A percentile compares a stretch with the other conserved stretches of the same genome.
These are phyloP conservation scores for Xylaria hypoxylon DNA, from an alignment of 2,329 filamentous ascomycete species.

Conservation along the genomic window DNA sequence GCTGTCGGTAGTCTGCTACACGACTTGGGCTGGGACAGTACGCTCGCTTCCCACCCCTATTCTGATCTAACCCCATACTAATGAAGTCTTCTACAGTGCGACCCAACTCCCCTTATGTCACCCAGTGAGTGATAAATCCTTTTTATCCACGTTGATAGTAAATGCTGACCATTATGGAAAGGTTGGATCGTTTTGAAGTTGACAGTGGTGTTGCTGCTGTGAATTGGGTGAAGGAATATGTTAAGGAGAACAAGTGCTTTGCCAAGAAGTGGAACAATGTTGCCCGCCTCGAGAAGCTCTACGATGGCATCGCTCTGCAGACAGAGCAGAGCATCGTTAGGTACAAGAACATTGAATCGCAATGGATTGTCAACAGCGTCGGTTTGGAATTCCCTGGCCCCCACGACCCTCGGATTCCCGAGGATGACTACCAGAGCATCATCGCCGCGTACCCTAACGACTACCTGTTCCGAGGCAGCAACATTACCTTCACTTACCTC, in stretches of 20 bases:
- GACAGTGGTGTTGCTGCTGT: constrained; percentile 26
- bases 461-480: constrained; percentile 26
- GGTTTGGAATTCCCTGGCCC: constrained; percentile 26
- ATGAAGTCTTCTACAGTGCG: constrained; percentile 1
- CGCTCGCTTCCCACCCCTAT: not conserved
- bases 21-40: constrained; percentile 34
- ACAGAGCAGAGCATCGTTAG: not conserved
- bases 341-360: constrained; percentile 20
- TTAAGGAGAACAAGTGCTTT: not conserved
- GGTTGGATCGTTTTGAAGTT: constrained; percentile 21
- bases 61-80: not conserved
- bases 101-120: constrained; percentile 14
- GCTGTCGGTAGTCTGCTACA: constrained; percentile 29
- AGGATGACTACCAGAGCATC: constrained; percentile 23
- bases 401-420: constrained; percentile 15
- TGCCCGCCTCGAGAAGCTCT: constrained; percentile 15
- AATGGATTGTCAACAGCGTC: constrained; percentile 24
- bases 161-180: not conserved
- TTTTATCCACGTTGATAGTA: not conserved
- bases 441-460: constrained; percentile 25
- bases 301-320: constrained; percentile 32
- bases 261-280: constrained; percentile 14
- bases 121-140: not conserved
- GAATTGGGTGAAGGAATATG: constrained; percentile 4
- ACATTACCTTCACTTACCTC: constrained; percentile 32